Conservation (phyloP, 305 asterid genomes). For the Coffea humblotiana region DNA sequence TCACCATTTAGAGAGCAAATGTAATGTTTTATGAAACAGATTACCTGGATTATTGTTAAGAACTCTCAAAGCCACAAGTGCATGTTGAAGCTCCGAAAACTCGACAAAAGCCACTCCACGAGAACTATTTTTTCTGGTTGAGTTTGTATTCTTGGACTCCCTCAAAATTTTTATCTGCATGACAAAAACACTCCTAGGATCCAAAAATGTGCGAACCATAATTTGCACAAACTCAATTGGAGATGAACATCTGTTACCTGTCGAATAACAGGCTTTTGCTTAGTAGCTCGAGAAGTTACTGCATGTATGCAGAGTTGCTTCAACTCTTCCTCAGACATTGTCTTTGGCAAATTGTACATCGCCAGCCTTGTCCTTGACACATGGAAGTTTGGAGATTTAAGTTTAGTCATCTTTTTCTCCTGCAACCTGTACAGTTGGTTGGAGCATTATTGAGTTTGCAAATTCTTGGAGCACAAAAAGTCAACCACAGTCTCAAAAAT, state of each 20-base stretch:
- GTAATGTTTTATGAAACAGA: slow-evolving; percentile 15
- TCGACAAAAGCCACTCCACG: slow-evolving; percentile 96
- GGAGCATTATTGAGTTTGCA: slow-evolving; percentile 1
- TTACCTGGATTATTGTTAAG: slow-evolving; percentile 93
- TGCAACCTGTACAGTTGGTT: slow-evolving; percentile 60
- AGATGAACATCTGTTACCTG: slow-evolving; percentile 52
- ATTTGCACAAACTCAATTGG: background rate
- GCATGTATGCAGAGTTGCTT: slow-evolving; percentile 68
- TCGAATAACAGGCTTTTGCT: slow-evolving; percentile 76
- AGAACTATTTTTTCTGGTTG: slow-evolving; percentile 54
- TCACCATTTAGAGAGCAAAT: background rate
- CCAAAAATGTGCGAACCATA: background rate
- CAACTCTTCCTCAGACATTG: slow-evolving; percentile 63
- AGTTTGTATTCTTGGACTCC: slow-evolving; percentile 58
- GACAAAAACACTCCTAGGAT: slow-evolving; percentile 10
- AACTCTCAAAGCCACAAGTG: slow-evolving; percentile 96
- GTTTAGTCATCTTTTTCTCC: slow-evolving; percentile 72
- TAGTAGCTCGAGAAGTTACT: slow-evolving; percentile 85
- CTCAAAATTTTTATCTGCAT: slow-evolving; percentile 72
- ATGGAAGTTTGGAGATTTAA: slow-evolving; percentile 87
- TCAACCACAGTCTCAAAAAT: background rate
- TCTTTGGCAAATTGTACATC: slow-evolving; percentile 82
- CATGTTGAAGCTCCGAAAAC: slow-evolving; percentile 96
- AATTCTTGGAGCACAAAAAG: background rate
- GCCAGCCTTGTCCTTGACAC: slow-evolving; percentile 86